Base-by-base conservation (phyloP, 1,284 basidiomycete species). In the Pholiota adiposa region DNA sequence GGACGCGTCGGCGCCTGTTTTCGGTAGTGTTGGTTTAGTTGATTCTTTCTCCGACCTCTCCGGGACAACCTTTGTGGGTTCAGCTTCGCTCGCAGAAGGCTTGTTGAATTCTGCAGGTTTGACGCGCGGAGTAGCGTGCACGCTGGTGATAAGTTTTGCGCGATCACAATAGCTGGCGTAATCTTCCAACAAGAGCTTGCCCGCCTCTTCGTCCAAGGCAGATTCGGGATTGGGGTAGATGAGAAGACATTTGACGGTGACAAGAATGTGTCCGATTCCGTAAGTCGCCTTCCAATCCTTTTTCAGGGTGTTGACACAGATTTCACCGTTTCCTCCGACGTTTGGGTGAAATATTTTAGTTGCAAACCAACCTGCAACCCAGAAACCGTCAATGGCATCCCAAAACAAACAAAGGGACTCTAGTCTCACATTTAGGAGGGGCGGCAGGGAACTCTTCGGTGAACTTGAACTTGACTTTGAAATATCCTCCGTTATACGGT, bases 301-400 rank as follows among this genome's bases (percentile, higher is more conserved):
- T 81, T 98, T 98, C 27, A 98, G 79, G 4, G 95, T 98, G 76
- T 96, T 96, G 9, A 98, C 96, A 75, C 96, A 98, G 67, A 98
- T 98, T 75, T 97, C 96, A 31, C 96, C 96, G 0, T 83, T 73
- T 29, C 86, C 83, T 0, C 94, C 96, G 27, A 98, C 94, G 70
- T 98, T 98, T 0, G 96, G 96, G 70, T 98, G 96, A 77, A 98
- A 98, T 62, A 98, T 96, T 79, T 96, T 95, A 54, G 95, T 96
- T 0, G 86, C 78, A 73, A 97, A 92, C 78, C 90, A 90, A 70
- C 94, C 95, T 96, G 66, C 6, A 36, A 52, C 38, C 41, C 41
- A 59, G 56, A 60, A 49, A 51, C 34, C 33, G 12, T 52, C 29
- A 54, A 16, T n/a, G 59, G n/a, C 16, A 58, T 25, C 18, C 14